Evolutionary conservation across 257 asterid genomes (phyloP).

Genomic region (Capsicum rhomboideum): DNA sequence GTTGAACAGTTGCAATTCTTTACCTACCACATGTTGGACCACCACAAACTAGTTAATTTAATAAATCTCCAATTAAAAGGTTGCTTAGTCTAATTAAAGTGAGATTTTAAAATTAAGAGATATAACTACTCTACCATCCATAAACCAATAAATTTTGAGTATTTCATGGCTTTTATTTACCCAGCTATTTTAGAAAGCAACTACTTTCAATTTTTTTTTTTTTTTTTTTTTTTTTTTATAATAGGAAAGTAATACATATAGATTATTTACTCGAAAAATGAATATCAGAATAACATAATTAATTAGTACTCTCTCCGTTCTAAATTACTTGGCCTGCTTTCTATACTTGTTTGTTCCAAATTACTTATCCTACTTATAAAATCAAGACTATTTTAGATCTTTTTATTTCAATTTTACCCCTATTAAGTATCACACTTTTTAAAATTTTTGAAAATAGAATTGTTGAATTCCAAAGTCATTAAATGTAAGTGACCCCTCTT

Average conservation of each 20-base stretch:
- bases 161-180: too few relatives aligned
- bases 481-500: too few relatives aligned
- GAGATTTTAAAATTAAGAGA: not conserved
- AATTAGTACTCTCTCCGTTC: too few relatives aligned
- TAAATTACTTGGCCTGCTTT: too few relatives aligned
- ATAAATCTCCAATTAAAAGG: not conserved
- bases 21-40: not conserved
- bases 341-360: too few relatives aligned
- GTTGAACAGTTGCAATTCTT: not conserved
- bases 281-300: not conserved
- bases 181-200: not conserved
- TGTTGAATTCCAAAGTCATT: too few relatives aligned
- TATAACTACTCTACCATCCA: not conserved
- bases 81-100: not conserved
- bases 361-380: too few relatives aligned
- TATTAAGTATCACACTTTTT: too few relatives aligned
- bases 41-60: not conserved
- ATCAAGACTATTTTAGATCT: too few relatives aligned
- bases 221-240: too few relatives aligned
- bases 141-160: not conserved
- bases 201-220: not conserved
- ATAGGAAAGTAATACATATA: not conserved
- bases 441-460: too few relatives aligned
- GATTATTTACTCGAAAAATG: not conserved
- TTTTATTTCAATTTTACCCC: too few relatives aligned